Evolutionary conservation across 2,329 filamentous ascomycete genomes (phyloP).

Genomic region (Nigrograna mackinnonii): DNA sequence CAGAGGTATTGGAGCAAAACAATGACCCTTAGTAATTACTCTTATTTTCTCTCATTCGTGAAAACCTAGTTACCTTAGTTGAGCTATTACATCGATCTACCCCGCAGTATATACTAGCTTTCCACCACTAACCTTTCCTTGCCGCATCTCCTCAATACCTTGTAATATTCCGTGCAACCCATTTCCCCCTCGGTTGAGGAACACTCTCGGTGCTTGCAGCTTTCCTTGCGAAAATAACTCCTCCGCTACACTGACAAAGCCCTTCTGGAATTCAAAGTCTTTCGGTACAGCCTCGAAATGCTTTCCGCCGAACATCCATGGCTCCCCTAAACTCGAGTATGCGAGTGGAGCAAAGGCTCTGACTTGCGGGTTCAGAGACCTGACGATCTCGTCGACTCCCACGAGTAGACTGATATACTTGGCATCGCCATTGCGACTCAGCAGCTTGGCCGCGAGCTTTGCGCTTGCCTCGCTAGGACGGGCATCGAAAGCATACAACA

Average conservation of each 20-base stretch:
- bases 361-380: constrained; percentile 12
- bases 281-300: constrained; percentile 18
- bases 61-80: too few relatives aligned
- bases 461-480: constrained; percentile 37
- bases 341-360: constrained; percentile 3
- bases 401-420: constrained; percentile 18
- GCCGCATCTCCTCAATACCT: constrained; percentile 18
- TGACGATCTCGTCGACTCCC: constrained; percentile 20
- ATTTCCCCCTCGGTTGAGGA: constrained; percentile 16
- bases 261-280: constrained; percentile 31
- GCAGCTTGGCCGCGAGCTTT: too few relatives aligned
- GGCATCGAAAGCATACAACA: constrained; percentile 53
- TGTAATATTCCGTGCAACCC: constrained; percentile 15
- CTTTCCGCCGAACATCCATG: not conserved
- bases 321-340: constrained; percentile 11
- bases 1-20: too few relatives aligned
- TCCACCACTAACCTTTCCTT: constrained; percentile 18
- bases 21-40: too few relatives aligned
- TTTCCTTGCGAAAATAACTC: constrained; percentile 24
- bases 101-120: constrained; percentile 27
- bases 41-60: too few relatives aligned
- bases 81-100: too few relatives aligned
- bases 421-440: constrained; percentile 4
- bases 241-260: constrained; percentile 26
- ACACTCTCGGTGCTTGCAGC: constrained; percentile 16